These are phyloP conservation scores for Pilaira anomala DNA, from an alignment of 192 early-diverging fungal species.

Conservation along the genomic window DNA sequence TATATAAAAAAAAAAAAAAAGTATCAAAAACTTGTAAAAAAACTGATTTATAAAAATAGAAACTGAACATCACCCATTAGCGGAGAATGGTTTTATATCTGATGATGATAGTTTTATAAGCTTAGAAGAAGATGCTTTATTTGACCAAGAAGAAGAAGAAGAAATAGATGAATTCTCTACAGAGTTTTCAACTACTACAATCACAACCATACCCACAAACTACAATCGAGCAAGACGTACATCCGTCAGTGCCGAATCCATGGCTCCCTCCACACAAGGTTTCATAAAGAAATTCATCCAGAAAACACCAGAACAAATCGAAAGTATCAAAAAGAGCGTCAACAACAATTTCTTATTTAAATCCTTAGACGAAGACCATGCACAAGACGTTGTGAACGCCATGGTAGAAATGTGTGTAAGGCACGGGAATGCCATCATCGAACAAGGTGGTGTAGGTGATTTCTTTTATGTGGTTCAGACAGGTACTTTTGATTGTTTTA, in stretches of 20 bases:
- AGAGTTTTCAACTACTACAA: constrained; percentile 30
- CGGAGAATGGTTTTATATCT: not conserved
- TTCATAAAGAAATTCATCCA: constrained; percentile 85
- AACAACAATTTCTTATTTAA: constrained; percentile 92
- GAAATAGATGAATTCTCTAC: constrained; percentile 60
- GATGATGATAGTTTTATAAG: not conserved
- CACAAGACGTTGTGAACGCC: constrained; percentile 90
- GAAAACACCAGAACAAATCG: constrained; percentile 82
- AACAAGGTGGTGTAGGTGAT: constrained; percentile 94
- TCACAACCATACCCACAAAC: constrained; percentile 54
- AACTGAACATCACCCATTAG: constrained; percentile 8
- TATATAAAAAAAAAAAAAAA: constrained; percentile 11
- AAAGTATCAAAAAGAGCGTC: constrained; percentile 79
- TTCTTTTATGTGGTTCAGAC: constrained; percentile 98
- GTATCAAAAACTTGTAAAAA: not conserved
- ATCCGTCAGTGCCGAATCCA: constrained; percentile 94
- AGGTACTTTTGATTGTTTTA: constrained; percentile 90
- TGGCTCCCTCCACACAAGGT: constrained; percentile 83
- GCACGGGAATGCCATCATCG: constrained; percentile 74
- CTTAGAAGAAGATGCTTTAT: constrained; percentile 28
- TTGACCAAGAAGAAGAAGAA: constrained; percentile 56
- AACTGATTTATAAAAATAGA: not conserved
- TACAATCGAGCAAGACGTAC: constrained; percentile 89
- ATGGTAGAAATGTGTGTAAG: constrained; percentile 88
- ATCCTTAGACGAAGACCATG: constrained; percentile 93